Evolutionary conservation across 2,329 filamentous ascomycete genomes (phyloP).

Genomic region (Verticillium tricorpus): DNA sequence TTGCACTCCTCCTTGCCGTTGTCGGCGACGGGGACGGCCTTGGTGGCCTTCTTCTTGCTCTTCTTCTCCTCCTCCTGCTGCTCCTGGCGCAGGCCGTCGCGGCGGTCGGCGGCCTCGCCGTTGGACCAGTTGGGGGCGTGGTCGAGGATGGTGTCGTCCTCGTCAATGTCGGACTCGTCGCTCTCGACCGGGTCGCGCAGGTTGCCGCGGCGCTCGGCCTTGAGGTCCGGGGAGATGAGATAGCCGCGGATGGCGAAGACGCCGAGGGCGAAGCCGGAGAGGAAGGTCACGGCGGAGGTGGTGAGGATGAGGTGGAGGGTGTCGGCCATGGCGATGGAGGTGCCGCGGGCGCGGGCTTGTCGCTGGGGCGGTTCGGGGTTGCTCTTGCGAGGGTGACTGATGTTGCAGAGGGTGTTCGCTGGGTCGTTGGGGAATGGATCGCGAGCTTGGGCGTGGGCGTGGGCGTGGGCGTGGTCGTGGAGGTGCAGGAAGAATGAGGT

Average conservation of each 20-base stretch:
- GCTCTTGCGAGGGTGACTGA: not conserved
- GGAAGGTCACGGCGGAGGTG: constrained; percentile 67
- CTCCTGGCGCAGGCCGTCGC: constrained; percentile 46
- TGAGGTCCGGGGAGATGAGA: constrained; percentile 51
- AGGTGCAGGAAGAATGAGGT: not conserved
- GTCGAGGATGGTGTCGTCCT: constrained; percentile 54
- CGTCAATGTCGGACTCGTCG: constrained; percentile 64
- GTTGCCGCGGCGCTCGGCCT: constrained; percentile 51
- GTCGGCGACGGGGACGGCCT: constrained; percentile 28
- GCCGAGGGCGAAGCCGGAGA: constrained; percentile 78
- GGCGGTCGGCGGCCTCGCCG: constrained; percentile 52
- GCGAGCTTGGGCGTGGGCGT: not conserved
- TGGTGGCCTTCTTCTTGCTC: constrained; percentile 34
- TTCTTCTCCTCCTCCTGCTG: constrained; percentile 31
- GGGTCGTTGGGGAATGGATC: not conserved
- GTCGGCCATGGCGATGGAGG: constrained; percentile 26
- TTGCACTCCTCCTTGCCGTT: constrained; percentile 75
- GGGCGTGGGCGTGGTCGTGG: not conserved
- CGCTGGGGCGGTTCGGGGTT: not conserved
- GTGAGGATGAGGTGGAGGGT: constrained; percentile 54
- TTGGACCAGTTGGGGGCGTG: constrained; percentile 66
- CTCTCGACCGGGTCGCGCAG: constrained; percentile 60
- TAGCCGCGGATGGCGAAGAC: constrained; percentile 64
- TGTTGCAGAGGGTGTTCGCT: not conserved
- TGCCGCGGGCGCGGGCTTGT: not conserved